phyloP scores from a whole-genome alignment of 345 rosid genomes.

The Aquilaria yunnanensis region DNA sequence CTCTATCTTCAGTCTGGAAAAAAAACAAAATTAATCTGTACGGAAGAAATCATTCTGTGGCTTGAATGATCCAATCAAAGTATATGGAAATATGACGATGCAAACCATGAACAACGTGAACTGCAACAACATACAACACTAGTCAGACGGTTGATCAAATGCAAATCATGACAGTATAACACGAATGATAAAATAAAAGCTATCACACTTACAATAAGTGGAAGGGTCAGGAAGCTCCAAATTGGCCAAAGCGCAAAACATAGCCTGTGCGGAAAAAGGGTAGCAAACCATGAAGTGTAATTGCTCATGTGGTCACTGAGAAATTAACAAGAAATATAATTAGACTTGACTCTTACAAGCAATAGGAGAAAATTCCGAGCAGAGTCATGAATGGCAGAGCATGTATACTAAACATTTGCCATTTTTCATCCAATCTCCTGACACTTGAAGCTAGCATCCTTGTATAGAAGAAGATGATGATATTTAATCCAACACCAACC shows the following conservation, averaged over 20 bases:
- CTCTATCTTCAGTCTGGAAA: constrained; percentile 19
- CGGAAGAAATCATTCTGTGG: constrained; percentile 59
- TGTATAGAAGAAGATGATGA: constrained; percentile 65
- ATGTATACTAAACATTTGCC: constrained; percentile 69
- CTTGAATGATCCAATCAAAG: constrained; percentile 66
- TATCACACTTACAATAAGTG: constrained; percentile 65
- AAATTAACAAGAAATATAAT: constrained; percentile 10
- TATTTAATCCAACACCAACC: constrained; percentile 57
- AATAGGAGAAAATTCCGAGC: constrained; percentile 75
- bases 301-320: constrained; percentile 5
- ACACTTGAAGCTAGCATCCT: constrained; percentile 72
- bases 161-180: constrained; percentile 5
- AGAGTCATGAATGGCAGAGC: constrained; percentile 82
- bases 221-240: constrained; percentile 92
- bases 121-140: constrained; percentile 39
- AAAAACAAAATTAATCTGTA: constrained; percentile 45
- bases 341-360: constrained; percentile 53
- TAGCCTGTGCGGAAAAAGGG: constrained; percentile 39
- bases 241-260: constrained; percentile 88
- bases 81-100: constrained; percentile 71
- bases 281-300: constrained; percentile 12
- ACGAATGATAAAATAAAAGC: background rate
- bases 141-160: constrained; percentile 8
- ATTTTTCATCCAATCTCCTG: constrained; percentile 86
- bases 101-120: constrained; percentile 93